phyloP scores from a whole-genome alignment of 352 stramenopile species.

The Phytophthora cryptogea region DNA sequence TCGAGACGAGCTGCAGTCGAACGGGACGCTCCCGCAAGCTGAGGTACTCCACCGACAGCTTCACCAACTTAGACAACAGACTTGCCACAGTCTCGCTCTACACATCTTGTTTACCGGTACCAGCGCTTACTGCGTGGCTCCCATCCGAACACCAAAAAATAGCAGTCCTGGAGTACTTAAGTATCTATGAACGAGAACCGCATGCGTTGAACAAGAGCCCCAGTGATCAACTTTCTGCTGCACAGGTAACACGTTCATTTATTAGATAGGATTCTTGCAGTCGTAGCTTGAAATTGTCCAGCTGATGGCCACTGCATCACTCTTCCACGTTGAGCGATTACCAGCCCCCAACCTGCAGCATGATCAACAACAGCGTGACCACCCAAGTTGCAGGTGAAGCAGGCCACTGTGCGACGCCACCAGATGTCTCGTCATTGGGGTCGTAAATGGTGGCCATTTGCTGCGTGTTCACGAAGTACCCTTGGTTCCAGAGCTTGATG shows the following conservation, averaged over 20 bases:
- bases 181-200: too few relatives aligned
- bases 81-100: too few relatives aligned
- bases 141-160: too few relatives aligned
- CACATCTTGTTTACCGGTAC: too few relatives aligned
- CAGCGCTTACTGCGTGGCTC: too few relatives aligned
- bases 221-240: too few relatives aligned
- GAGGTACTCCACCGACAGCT: not conserved
- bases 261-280: too few relatives aligned
- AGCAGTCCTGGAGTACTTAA: too few relatives aligned
- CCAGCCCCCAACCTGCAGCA: not conserved
- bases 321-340: not conserved
- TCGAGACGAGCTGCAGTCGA: not conserved
- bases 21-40: not conserved
- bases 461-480: conserved; percentile 33
- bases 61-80: not conserved
- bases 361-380: not conserved
- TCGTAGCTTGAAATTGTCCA: not conserved
- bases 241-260: too few relatives aligned
- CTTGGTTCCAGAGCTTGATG: conserved; percentile 72
- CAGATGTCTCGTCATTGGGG: conserved; percentile 25
- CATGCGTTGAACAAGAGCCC: too few relatives aligned
- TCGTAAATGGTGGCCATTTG: conserved; percentile 40
- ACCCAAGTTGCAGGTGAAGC: conserved; percentile 1
- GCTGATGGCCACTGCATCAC: too few relatives aligned
- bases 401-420: not conserved